phyloP scores from a whole-genome alignment of 441 rosid genomes.

The Arabidopsis hybrid region DNA sequence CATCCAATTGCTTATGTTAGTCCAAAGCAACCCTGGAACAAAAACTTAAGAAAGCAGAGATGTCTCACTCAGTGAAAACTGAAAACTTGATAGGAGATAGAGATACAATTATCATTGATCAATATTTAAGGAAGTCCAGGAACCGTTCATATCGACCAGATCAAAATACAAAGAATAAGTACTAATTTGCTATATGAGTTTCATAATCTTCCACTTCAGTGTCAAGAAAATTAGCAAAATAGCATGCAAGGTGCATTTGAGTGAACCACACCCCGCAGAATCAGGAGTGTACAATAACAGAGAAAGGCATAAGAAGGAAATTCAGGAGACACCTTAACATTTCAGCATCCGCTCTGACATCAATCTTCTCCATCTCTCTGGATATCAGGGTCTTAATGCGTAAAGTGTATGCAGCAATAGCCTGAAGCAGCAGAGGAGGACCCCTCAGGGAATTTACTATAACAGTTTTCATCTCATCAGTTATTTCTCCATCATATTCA shows the following conservation, averaged over 20 bases:
- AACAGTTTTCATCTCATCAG: conserved; percentile 72
- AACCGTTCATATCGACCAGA: conserved; percentile 1
- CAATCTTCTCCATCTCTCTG: conserved; percentile 86
- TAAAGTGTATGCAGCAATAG: conserved; percentile 71
- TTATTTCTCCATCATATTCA: conserved; percentile 83
- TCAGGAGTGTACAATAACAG: conserved; percentile 1
- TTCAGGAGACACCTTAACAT: conserved; percentile 57
- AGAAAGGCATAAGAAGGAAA: conserved; percentile 16
- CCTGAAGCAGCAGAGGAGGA: conserved; percentile 85
- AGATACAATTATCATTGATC: conserved; percentile 12
- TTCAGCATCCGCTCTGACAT: conserved; percentile 96
- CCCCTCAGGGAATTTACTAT: conserved; percentile 67
- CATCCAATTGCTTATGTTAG: conserved; percentile 31
- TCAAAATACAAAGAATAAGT: not conserved
- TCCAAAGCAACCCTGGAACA: conserved; percentile 23
- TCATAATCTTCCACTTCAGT: conserved; percentile 16
- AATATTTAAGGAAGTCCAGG: not conserved
- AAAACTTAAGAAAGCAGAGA: conserved; percentile 9
- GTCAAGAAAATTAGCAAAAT: conserved; percentile 12
- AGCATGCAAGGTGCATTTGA: conserved; percentile 24
- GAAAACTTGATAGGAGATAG: conserved; percentile 1
- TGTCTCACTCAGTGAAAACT: conserved; percentile 5
- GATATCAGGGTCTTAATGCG: conserved; percentile 70
- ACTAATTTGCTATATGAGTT: conserved; percentile 24
- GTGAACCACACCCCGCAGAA: conserved; percentile 27